These are phyloP conservation scores for Neurospora sp. DNA, from an alignment of 495 filamentous ascomycete genomes.

Conservation along the genomic window DNA sequence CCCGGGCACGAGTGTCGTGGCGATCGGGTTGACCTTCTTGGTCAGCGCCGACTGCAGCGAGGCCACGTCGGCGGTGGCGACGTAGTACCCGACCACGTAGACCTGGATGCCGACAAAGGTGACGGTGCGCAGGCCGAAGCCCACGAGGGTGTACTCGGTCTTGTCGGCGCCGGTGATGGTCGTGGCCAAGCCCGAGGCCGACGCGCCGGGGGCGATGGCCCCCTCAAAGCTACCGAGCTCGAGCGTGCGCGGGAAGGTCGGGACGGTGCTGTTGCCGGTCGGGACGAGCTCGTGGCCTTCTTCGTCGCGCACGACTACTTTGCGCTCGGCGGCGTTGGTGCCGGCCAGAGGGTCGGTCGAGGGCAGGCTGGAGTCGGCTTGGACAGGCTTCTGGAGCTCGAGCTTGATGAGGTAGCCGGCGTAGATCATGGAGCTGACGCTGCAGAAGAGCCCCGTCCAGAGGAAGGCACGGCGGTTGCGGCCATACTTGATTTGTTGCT, in stretches of 20 bases:
- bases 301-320: slow-evolving; percentile 41
- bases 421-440: slow-evolving; percentile 39
- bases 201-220: slow-evolving; percentile 11
- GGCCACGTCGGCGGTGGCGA: slow-evolving; percentile 66
- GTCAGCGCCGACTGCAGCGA: slow-evolving; percentile 35
- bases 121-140: slow-evolving; percentile 78
- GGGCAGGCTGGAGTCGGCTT: slow-evolving; percentile 35
- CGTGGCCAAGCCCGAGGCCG: slow-evolving; percentile 5
- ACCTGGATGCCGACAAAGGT: slow-evolving; percentile 86
- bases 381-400: slow-evolving; percentile 21
- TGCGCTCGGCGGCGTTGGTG: slow-evolving; percentile 36
- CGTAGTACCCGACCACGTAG: slow-evolving; percentile 87
- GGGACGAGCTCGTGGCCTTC: slow-evolving; percentile 58
- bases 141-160: slow-evolving; percentile 74
- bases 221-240: slow-evolving; percentile 37
- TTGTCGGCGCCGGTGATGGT: slow-evolving; percentile 10
- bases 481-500: slow-evolving; percentile 30
- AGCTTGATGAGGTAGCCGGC: slow-evolving; percentile 31
- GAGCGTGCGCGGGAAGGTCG: slow-evolving; percentile 68
- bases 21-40: slow-evolving; percentile 49
- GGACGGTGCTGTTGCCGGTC: slow-evolving; percentile 76
- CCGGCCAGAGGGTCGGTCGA: slow-evolving; percentile 34
- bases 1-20: slow-evolving; percentile 66
- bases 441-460: slow-evolving; percentile 33
- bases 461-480: slow-evolving; percentile 37